Evolutionary conservation across 2,329 filamentous ascomycete genomes (phyloP).

Genomic region (Fusarium virguliforme): DNA sequence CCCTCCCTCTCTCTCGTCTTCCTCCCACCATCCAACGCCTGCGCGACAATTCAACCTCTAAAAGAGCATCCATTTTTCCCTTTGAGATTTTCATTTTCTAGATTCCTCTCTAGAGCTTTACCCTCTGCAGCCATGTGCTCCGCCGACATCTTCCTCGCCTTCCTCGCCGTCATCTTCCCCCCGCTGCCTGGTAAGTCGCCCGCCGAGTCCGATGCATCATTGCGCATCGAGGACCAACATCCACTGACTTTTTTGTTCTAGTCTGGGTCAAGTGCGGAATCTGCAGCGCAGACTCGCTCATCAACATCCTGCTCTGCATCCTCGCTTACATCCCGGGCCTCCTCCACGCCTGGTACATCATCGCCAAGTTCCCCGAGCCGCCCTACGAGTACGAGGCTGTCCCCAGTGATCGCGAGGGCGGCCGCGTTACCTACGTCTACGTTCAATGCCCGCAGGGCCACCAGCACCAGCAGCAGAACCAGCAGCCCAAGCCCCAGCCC

Average conservation of each 20-base stretch:
- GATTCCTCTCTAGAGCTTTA: neutral
- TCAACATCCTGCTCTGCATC: constrained; percentile 92
- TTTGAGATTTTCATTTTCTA: neutral
- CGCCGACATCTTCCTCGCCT: constrained; percentile 74
- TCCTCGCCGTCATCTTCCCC: constrained; percentile 77
- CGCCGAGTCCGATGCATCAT: constrained; percentile 14
- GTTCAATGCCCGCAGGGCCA: constrained; percentile 67
- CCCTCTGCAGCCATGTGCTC: constrained; percentile 66
- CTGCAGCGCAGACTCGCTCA: constrained; percentile 91
- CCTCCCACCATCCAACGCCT: constrained; percentile 25
- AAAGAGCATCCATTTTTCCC: neutral
- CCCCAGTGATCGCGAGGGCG: constrained; percentile 69
- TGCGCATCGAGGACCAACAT: constrained; percentile 10
- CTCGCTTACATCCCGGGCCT: constrained; percentile 89
- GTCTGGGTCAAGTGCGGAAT: constrained; percentile 98
- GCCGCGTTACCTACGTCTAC: constrained; percentile 84
- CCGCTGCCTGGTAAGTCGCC: constrained; percentile 72
- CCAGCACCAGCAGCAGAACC: constrained; percentile 49
- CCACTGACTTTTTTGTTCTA: constrained; percentile 54
- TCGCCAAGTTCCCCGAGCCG: constrained; percentile 87
- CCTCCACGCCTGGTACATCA: constrained; percentile 98
- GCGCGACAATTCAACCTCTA: constrained; percentile 23
- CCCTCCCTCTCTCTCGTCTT: constrained; percentile 19
- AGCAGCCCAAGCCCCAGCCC: constrained; percentile 51
- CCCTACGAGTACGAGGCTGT: constrained; percentile 79